Evolutionary conservation across 768 basidiomycete species (phyloP).

Genomic region (Mycena chlorophos): DNA sequence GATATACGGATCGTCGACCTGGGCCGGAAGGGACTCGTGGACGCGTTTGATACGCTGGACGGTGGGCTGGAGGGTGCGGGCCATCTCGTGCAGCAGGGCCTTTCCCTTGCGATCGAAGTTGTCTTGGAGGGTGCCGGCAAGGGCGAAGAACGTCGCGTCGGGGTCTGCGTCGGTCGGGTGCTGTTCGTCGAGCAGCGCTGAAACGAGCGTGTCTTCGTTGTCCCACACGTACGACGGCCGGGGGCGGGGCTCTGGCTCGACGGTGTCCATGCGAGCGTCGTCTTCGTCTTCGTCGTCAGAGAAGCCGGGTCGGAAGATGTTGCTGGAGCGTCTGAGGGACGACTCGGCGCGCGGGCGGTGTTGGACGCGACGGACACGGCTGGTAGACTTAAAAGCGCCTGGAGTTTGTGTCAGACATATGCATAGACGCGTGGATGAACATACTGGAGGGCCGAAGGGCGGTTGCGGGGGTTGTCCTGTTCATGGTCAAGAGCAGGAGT

Average conservation of each 20-base stretch:
- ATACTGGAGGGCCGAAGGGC: background rate
- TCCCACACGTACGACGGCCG: slow-evolving; percentile 47
- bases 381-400: slow-evolving; percentile 9
- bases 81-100: slow-evolving; percentile 41
- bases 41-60: slow-evolving; percentile 48
- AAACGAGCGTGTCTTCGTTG: slow-evolving; percentile 53
- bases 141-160: slow-evolving; percentile 33
- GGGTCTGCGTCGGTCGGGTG: slow-evolving; percentile 30
- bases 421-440: background rate
- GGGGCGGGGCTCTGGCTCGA: background rate
- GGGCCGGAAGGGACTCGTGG: slow-evolving; percentile 38
- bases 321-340: slow-evolving; percentile 10
- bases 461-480: background rate
- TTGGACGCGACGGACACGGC: slow-evolving; percentile 15
- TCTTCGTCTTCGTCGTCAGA: slow-evolving; percentile 30
- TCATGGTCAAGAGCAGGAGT: background rate
- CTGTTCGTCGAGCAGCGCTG: slow-evolving; percentile 42
- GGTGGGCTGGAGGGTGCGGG: slow-evolving; percentile 44
- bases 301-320: slow-evolving; percentile 15
- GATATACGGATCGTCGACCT: slow-evolving; percentile 39
- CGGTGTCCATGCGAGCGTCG: slow-evolving; percentile 3
- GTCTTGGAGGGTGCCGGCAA: slow-evolving; percentile 43
- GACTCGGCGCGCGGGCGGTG: slow-evolving; percentile 9
- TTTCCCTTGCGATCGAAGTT: slow-evolving; percentile 43
- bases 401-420: background rate